A percentile compares a stretch with the other conserved stretches of the same genome.
phyloP scores from a whole-genome alignment of 2,329 filamentous ascomycete genomes.

The Colletotrichum sp. region DNA sequence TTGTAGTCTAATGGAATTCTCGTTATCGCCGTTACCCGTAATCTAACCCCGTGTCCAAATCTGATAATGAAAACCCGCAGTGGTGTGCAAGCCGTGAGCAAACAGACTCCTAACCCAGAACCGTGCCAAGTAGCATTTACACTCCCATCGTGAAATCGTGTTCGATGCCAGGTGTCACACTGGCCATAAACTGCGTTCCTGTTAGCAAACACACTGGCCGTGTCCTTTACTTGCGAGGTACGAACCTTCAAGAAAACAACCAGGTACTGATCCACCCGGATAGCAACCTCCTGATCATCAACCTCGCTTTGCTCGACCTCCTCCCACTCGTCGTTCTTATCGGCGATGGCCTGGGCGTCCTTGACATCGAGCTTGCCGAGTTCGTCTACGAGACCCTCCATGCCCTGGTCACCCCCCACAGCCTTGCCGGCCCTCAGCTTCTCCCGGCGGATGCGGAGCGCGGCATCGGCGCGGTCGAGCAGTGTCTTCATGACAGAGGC shows the following conservation, averaged over 20 bases:
- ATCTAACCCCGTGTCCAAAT: slow-evolving; percentile 13
- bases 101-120: not conserved
- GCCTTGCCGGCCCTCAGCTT: slow-evolving; percentile 72
- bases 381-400: slow-evolving; percentile 88
- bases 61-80: not conserved
- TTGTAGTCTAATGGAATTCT: slow-evolving; percentile 10
- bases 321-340: slow-evolving; percentile 65
- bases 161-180: slow-evolving; percentile 95
- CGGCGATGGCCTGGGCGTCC: slow-evolving; percentile 55
- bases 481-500: slow-evolving; percentile 98
- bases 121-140: slow-evolving; percentile 42
- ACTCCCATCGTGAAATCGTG: slow-evolving; percentile 98
- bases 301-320: slow-evolving; percentile 64
- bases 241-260: slow-evolving; percentile 85
- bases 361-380: slow-evolving; percentile 68
- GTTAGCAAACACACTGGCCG: slow-evolving; percentile 26
- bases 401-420: slow-evolving; percentile 58
- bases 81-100: not conserved
- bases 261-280: slow-evolving; percentile 86
- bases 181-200: slow-evolving; percentile 70
- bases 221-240: not conserved
- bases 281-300: slow-evolving; percentile 77
- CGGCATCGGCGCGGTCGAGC: slow-evolving; percentile 92
- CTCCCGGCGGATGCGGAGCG: slow-evolving; percentile 84
- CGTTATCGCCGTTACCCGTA: not conserved